phyloP scores from a whole-genome alignment of 139 green algal genomes.

The Coelastrella sp. region DNA sequence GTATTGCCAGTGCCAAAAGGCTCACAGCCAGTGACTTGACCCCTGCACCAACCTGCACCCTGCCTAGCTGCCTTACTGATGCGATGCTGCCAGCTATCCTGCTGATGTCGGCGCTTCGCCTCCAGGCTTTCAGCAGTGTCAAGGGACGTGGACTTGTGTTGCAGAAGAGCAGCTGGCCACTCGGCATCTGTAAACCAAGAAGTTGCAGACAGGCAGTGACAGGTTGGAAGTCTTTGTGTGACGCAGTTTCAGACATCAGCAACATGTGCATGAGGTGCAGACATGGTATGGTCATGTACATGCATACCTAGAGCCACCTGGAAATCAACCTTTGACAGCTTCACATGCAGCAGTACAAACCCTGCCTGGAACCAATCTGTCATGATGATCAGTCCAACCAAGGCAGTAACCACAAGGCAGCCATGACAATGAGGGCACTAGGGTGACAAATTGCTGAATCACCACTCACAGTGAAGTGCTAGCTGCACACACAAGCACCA shows the following conservation, averaged over 20 bases:
- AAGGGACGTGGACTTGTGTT: constrained; percentile 30
- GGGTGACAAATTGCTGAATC: not conserved
- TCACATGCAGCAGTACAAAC: not conserved
- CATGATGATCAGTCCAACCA: no score
- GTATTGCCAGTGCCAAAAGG: not conserved
- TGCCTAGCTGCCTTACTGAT: not conserved
- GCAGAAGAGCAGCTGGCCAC: constrained; percentile 39
- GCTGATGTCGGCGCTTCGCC: constrained; percentile 12
- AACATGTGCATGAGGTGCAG: not conserved
- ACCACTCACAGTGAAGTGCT: constrained; percentile 57
- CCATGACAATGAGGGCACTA: not conserved
- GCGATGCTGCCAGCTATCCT: constrained; percentile 28
- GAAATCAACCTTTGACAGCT: not conserved
- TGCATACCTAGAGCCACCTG: no score
- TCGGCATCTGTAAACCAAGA: constrained; percentile 29
- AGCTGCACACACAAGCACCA: constrained; percentile 72
- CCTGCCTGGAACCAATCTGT: not conserved
- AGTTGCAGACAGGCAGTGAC: not conserved
- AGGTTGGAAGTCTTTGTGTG: not conserved
- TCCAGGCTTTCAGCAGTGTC: constrained; percentile 39
- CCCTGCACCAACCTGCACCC: not conserved
- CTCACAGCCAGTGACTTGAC: not conserved
- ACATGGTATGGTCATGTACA: no score
- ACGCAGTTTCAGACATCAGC: not conserved
- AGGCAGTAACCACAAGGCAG: not conserved